These are phyloP conservation scores for Pythium sukuiense DNA, from an alignment of 352 stramenopile species.

Conservation along the genomic window DNA sequence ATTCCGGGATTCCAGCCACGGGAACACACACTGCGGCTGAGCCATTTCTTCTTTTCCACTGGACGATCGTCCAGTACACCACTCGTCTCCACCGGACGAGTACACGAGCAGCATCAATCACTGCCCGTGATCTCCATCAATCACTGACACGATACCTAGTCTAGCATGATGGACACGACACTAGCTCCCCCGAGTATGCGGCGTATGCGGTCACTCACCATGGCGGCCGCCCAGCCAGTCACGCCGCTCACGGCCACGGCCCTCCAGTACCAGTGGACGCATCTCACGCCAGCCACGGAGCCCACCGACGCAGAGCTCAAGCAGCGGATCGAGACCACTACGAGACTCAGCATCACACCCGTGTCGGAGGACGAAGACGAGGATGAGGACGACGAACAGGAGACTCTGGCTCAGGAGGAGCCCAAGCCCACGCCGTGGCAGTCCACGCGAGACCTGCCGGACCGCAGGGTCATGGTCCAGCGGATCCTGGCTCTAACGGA, in stretches of 20 bases:
- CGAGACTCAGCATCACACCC: slow-evolving; percentile 21
- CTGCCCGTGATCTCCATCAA: neutral
- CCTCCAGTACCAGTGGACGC: slow-evolving; percentile 32
- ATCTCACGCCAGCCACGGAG: slow-evolving; percentile 13
- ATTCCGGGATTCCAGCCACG: slow-evolving; percentile 9
- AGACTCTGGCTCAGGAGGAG: slow-evolving; percentile 12
- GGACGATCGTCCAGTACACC: slow-evolving; percentile 25
- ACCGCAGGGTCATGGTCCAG: slow-evolving; percentile 69
- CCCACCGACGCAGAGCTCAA: slow-evolving; percentile 29
- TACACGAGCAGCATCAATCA: neutral
- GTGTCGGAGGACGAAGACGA: slow-evolving; percentile 20
- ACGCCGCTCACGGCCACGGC: slow-evolving; percentile 25
- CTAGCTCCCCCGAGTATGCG: neutral
- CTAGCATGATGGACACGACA: slow-evolving; percentile 2
- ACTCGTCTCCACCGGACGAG: slow-evolving; percentile 7
- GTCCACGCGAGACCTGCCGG: slow-evolving; percentile 48
- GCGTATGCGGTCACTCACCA: slow-evolving; percentile 12
- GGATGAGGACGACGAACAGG: neutral
- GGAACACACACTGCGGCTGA: neutral
- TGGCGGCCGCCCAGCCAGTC: slow-evolving; percentile 18
- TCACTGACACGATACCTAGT: neutral
- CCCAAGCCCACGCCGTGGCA: slow-evolving; percentile 48
- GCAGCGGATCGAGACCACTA: slow-evolving; percentile 15
- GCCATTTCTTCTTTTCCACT: slow-evolving; percentile 28
- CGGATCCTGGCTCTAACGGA: slow-evolving; percentile 66